Base-by-base conservation (phyloP, 176 grass and related monocot genomes). In the bread wheat (Triticum aestivum) region DNA sequence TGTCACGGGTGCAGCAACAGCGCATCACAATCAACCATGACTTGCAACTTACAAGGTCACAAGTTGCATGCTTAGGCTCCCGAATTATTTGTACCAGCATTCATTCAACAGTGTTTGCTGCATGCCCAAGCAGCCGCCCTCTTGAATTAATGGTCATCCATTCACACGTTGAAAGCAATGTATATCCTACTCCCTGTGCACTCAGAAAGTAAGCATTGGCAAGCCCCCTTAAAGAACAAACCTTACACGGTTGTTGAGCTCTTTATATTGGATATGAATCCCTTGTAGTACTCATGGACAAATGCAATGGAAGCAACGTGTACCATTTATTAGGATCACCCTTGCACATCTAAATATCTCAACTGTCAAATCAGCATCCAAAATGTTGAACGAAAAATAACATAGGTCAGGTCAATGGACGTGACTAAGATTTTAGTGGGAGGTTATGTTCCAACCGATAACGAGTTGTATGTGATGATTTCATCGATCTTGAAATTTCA, bases 151-250 rank as follows among this genome's bases (percentile, higher is more conserved):
- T 4, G 44, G 72, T 4, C 23, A 29, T 32, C 3, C 39, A 29
- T 82, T 54, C 42, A 69, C 42, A 82, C 64, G 29, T 35, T n/a
- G 79, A 82, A 82, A 82, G 79, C 64, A 69, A 82, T 82, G 29
- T 5, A 52, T 52, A 69, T 35, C 79, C 27, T 54, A 35, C 45
- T 37, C 17, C 27, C 18, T 82, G 29, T 54, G 10, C 64, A 21
- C 10, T 49, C 2, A 30, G 27, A 20, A 29, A 45, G 4, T 65
- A 61, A 7, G 33, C n/a, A 15, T 3, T 33, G 56, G 34, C n/a
- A 44, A 23, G 14, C 17, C 8, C 32, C 10, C 27, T 2, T 1
- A 17, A 77, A 79, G 59, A 64, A 44, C 77, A 65, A 29, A 33
- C 68, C 63, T 5, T 30, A 20, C 63, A 51, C 17, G 64, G 42